Evolutionary conservation across 352 stramenopile species (phyloP).

Genomic region (Phytophthora agathidicida): DNA sequence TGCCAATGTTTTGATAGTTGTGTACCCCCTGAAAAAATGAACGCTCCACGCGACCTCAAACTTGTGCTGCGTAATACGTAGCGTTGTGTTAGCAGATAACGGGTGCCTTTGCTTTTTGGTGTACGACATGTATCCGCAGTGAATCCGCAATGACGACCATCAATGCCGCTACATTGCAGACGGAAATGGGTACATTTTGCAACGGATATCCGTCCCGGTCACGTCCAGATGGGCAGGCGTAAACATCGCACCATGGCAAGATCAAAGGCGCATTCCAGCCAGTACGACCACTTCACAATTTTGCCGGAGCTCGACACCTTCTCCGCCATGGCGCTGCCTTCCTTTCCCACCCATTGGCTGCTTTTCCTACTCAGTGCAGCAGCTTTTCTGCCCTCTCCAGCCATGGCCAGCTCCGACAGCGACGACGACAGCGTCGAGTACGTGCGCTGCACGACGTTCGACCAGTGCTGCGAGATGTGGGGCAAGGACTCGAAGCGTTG

Average conservation of each 20-base stretch:
- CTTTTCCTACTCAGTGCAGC: constrained; percentile 1
- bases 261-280: background rate
- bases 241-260: constrained; percentile 4
- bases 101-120: too few species aligned
- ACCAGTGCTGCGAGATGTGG: constrained; percentile 52
- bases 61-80: too few species aligned
- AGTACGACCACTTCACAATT: constrained; percentile 26
- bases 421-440: constrained; percentile 29
- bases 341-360: background rate
- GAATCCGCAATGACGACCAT: too few species aligned
- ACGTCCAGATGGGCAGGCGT: constrained; percentile 10
- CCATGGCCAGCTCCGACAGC: constrained; percentile 14
- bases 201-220: too few species aligned
- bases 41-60: too few species aligned
- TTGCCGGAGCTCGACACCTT: background rate
- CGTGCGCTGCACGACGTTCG: constrained; percentile 37
- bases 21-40: too few species aligned
- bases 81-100: too few species aligned
- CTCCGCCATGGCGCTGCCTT: constrained; percentile 5
- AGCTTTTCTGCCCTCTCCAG: background rate
- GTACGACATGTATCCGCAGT: too few species aligned
- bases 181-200: too few species aligned
- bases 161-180: too few species aligned
- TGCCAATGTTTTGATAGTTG: too few species aligned
- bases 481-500: constrained; percentile 48